Base-by-base conservation (phyloP, 352 stramenopile species). In the Peronospora belbahrii region DNA sequence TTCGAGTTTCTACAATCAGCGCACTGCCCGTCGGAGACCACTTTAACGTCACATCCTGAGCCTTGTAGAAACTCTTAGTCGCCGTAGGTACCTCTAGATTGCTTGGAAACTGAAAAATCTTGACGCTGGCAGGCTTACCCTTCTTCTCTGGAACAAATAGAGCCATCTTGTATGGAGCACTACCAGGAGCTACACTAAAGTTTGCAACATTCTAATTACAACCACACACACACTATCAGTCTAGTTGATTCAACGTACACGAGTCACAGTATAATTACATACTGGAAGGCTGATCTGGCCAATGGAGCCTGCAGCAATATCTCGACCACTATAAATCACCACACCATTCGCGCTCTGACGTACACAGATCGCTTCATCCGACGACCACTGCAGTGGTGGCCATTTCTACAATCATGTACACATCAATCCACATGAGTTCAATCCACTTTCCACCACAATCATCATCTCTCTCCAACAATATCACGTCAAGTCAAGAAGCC, bases 1-100 rank as follows among this genome's bases (percentile, higher is more conserved):
- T 97, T 44, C 83, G 84, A 32, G 86, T 96, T 66, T 96, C 80
- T 56, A 94, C 89, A 40, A 97, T 79, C 18, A 96, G 62, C 30
- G 85, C 75, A 8, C 60, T 80, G 43, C 86, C 85, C 2, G 81
- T 90, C 1, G 88, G 83, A 35, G 83, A 90, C 87, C 87, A 96
- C 57, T 94, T 94, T 30, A 95, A 71, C 34, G 69, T 75, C 63
- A 92, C 84, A 19, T 95, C 85, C 59, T 95, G 80, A 7, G 83
- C 85, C 55, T 95, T 94, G 74, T 93, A 95, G 57, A 94, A 95
- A 56, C 71, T 91, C 62, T 95, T 95, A 18, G 76, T 76, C 22
- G 81, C 75, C 31, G 85, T 72, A 27, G 81, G 55, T 1, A 63
- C 62, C 32, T 86, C 73, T 22, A 88, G 50, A 4, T 59, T 65